A percentile compares a stretch with the other conserved stretches of the same genome.
phyloP scores from a whole-genome alignment of 495 filamentous ascomycete species.

The Daldinia concentrica region DNA sequence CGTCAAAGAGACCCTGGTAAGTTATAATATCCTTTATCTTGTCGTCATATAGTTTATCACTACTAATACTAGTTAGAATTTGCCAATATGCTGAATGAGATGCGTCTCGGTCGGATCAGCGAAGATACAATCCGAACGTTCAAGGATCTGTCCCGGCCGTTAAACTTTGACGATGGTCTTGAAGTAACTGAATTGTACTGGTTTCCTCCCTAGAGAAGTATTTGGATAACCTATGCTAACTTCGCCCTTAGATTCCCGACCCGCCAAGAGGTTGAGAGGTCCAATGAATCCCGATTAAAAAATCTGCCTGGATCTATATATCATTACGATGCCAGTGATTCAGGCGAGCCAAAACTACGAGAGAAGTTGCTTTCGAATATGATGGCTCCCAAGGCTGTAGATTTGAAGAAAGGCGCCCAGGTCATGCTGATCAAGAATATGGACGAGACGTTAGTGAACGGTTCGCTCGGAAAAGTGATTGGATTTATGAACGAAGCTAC shows the following conservation, averaged over 20 bases:
- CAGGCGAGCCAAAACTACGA: slow-evolving; percentile 75
- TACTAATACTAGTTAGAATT: slow-evolving; percentile 66
- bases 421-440: slow-evolving; percentile 99
- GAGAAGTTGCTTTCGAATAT: slow-evolving; percentile 85
- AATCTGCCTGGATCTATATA: slow-evolving; percentile 72
- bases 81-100: slow-evolving; percentile 95
- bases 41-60: background rate
- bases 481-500: slow-evolving; percentile 86
- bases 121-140: slow-evolving; percentile 76
- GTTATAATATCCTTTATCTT: slow-evolving; percentile 15
- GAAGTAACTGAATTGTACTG: slow-evolving; percentile 88
- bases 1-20: slow-evolving; percentile 89
- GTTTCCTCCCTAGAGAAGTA: background rate
- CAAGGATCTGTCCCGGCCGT: slow-evolving; percentile 70
- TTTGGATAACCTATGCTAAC: slow-evolving; percentile 40
- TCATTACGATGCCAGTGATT: slow-evolving; percentile 75
- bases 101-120: slow-evolving; percentile 85
- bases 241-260: slow-evolving; percentile 77
- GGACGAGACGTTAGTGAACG: slow-evolving; percentile 93
- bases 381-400: slow-evolving; percentile 84
- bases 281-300: slow-evolving; percentile 78
- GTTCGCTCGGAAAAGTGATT: slow-evolving; percentile 85
- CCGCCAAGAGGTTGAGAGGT: slow-evolving; percentile 85
- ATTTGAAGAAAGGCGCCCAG: slow-evolving; percentile 90
- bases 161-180: slow-evolving; percentile 77